These are phyloP conservation scores for Trichoderma brevicompactum DNA, from an alignment of 2,329 filamentous ascomycete species.

Conservation along the genomic window DNA sequence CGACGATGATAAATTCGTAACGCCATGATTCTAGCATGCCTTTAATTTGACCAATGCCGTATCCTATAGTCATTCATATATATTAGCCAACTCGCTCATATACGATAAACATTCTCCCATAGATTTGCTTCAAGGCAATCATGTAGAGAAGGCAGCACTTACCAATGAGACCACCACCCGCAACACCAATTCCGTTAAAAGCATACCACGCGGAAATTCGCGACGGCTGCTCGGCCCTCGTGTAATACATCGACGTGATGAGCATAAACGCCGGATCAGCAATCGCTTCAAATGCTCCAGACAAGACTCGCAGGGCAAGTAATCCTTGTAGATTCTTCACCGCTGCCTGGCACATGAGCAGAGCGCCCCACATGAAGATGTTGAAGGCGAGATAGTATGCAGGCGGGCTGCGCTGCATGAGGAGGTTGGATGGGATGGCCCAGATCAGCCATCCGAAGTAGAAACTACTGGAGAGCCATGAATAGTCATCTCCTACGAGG, in stretches of 20 bases:
- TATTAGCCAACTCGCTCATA: not conserved
- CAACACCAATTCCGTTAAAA: conserved; percentile 62
- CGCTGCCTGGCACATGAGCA: conserved; percentile 56
- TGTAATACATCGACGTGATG: conserved; percentile 69
- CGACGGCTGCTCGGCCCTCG: conserved; percentile 63
- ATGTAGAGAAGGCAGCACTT: not conserved
- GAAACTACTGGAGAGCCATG: conserved; percentile 45
- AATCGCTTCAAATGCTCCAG: conserved; percentile 67
- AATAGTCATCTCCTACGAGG: conserved; percentile 62
- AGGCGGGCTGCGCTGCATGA: conserved; percentile 42
- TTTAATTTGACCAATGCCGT: conserved; percentile 63
- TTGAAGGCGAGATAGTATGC: conserved; percentile 47
- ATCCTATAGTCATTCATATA: conserved; percentile 41
- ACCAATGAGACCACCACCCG: conserved; percentile 56
- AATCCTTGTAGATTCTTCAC: conserved; percentile 61
- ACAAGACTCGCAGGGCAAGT: conserved; percentile 59
- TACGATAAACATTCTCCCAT: too few relatives aligned
- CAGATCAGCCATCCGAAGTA: conserved; percentile 48
- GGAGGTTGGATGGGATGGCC: conserved; percentile 41
- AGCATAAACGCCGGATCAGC: conserved; percentile 59
- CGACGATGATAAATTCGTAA: conserved; percentile 70
- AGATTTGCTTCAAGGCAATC: too few relatives aligned
- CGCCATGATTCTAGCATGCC: conserved; percentile 64
- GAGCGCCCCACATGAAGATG: conserved; percentile 61
- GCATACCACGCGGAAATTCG: conserved; percentile 64